Conservation (phyloP, 2,329 filamentous ascomycete species). For the Trichophyton schoenleinii region DNA sequence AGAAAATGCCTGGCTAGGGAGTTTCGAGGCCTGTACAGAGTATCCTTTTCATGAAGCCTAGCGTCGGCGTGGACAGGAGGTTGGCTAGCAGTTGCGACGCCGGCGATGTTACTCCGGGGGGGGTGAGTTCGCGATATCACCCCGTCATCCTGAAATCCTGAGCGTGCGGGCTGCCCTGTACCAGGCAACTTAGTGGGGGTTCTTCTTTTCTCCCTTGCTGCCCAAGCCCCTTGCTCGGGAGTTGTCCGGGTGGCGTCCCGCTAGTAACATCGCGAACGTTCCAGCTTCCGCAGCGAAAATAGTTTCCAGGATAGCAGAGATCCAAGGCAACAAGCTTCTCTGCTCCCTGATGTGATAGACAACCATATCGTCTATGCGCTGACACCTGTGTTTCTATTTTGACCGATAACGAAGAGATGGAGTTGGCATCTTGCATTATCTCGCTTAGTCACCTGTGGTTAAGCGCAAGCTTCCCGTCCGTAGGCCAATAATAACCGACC, state of each 20-base stretch:
- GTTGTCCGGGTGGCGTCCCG: conserved; percentile 4
- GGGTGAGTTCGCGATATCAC: neutral
- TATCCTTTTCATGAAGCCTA: neutral
- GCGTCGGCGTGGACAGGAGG: conserved; percentile 1
- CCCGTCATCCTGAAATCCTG: neutral
- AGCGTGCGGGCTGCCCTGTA: neutral
- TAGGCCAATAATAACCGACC: too few relatives aligned
- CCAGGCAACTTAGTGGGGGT: neutral
- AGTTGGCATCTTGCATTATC: neutral
- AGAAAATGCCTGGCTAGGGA: neutral
- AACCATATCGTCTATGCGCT: neutral
- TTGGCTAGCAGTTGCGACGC: neutral
- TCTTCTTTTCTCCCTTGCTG: neutral
- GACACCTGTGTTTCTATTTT: neutral
- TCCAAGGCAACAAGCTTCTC: neutral
- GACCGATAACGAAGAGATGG: neutral
- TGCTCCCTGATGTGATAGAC: neutral
- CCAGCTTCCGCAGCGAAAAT: neutral
- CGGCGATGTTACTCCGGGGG: neutral
- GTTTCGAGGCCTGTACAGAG: neutral
- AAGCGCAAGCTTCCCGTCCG: too few relatives aligned
- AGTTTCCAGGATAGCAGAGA: neutral
- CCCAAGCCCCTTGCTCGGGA: conserved; percentile 1
- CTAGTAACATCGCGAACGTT: conserved; percentile 1
- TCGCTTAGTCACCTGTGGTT: neutral